These are phyloP conservation scores for Tetrahymena elliotti DNA, from an alignment of 73 alveolate genomes.

Conservation along the genomic window DNA sequence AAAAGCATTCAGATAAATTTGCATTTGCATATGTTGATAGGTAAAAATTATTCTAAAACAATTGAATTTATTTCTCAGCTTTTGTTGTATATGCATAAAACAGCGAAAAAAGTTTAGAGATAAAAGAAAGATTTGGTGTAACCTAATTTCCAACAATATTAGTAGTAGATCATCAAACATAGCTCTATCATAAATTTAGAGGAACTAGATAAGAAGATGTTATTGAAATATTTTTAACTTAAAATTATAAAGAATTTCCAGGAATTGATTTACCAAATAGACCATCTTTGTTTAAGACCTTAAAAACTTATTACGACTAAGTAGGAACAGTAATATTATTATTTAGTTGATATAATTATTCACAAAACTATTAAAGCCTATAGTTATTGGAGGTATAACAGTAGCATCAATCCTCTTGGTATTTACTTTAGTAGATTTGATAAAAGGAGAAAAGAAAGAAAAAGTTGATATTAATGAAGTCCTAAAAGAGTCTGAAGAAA, in stretches of 20 bases:
- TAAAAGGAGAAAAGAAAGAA: neutral
- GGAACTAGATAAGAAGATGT: neutral
- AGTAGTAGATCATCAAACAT: neutral
- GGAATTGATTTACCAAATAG: neutral
- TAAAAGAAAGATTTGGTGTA: neutral
- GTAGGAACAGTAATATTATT: neutral
- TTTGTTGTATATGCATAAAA: neutral
- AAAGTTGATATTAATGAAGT: neutral
- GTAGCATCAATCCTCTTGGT: neutral
- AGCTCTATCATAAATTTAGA: neutral
- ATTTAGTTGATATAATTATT: neutral
- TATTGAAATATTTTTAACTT: neutral
- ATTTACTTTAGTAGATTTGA: neutral
- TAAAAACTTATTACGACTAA: neutral
- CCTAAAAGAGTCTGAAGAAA: neutral
- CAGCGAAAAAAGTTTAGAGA: neutral
- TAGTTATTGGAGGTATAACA: neutral
- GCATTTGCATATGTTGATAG: neutral
- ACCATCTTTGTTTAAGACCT: neutral
- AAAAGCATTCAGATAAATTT: neutral
- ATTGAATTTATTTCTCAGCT: too few relatives aligned
- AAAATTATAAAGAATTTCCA: neutral
- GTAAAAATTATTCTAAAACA: too few relatives aligned
- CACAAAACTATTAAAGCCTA: neutral
- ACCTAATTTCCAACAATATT: neutral